These are phyloP conservation scores for Sugiyamaella mastotermitis DNA, from an alignment of 805 yeast genomes.

Conservation along the genomic window DNA sequence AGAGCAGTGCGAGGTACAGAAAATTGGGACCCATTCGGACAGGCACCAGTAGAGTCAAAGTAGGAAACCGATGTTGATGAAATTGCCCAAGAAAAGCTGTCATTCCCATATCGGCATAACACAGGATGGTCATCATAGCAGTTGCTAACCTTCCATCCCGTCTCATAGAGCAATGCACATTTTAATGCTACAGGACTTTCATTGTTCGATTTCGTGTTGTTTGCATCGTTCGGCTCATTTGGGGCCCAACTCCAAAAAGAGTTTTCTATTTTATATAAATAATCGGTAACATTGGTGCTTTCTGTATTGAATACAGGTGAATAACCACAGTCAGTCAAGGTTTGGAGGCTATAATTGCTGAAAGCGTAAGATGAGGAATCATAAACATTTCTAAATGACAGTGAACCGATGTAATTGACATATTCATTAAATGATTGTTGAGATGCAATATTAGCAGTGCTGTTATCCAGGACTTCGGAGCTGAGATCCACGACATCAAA, in stretches of 20 bases:
- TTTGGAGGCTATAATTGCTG: slow-evolving; percentile 32
- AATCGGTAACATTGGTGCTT: slow-evolving; percentile 17
- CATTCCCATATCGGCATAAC: slow-evolving; percentile 46
- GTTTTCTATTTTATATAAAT: slow-evolving; percentile 14
- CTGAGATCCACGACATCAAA: too few species aligned
- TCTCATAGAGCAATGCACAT: slow-evolving; percentile 38
- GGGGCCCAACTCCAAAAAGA: slow-evolving; percentile 70
- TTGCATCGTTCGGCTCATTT: slow-evolving; percentile 41
- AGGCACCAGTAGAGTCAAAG: slow-evolving; percentile 28
- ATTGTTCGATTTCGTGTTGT: slow-evolving; percentile 3
- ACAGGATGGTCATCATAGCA: slow-evolving; percentile 51
- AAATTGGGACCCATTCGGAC: slow-evolving; percentile 34
- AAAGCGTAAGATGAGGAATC: slow-evolving; percentile 30
- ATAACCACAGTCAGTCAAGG: slow-evolving; percentile 50
- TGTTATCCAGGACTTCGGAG: neutral
- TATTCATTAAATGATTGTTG: neutral
- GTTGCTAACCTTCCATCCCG: slow-evolving; percentile 61
- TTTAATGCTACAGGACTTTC: slow-evolving; percentile 32
- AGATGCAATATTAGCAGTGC: neutral
- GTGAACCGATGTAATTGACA: neutral
- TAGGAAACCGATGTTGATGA: slow-evolving; percentile 30
- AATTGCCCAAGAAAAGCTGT: slow-evolving; percentile 36
- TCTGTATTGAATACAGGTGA: slow-evolving; percentile 53
- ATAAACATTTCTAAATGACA: slow-evolving; percentile 3
- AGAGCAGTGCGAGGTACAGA: slow-evolving; percentile 46